A percentile compares a stretch with the other conserved stretches of the same genome.
These are phyloP conservation scores for Agaricus bisporus DNA, from an alignment of 768 basidiomycete genomes.

Conservation along the genomic window DNA sequence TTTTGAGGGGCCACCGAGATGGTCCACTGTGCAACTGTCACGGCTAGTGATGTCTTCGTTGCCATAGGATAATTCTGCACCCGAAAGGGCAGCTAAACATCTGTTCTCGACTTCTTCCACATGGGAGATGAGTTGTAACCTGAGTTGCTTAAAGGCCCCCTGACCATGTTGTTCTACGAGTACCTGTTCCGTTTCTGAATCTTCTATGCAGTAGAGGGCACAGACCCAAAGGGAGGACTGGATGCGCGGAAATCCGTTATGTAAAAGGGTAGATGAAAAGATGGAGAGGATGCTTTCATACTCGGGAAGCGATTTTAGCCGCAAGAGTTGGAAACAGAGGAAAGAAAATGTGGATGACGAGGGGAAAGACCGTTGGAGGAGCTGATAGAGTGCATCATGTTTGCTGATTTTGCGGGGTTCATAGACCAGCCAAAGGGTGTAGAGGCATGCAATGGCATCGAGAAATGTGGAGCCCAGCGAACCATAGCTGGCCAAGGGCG, in stretches of 20 bases:
- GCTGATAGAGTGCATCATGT: neutral
- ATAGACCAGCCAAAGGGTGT: conserved; percentile 4
- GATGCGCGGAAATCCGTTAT: conserved; percentile 28
- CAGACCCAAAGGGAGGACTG: conserved; percentile 51
- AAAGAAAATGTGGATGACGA: conserved; percentile 14
- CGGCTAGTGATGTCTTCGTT: conserved; percentile 9
- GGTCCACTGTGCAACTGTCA: conserved; percentile 18
- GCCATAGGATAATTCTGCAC: neutral
- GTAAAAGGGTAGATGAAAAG: conserved; percentile 24
- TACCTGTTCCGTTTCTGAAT: conserved; percentile 16
- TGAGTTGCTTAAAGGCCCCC: conserved; percentile 25
- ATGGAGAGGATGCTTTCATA: conserved; percentile 16
- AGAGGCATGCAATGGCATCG: neutral
- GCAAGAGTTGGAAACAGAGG: neutral
- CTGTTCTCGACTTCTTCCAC: conserved; percentile 48
- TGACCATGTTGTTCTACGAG: conserved; percentile 14
- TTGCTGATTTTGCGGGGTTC: neutral
- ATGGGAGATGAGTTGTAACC: conserved; percentile 33
- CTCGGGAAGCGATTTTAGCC: conserved; percentile 5
- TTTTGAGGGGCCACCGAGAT: conserved; percentile 9
- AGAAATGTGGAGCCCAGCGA: neutral
- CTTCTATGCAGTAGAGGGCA: conserved; percentile 41
- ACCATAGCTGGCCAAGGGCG: neutral
- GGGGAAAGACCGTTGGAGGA: neutral
- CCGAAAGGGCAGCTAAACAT: conserved; percentile 28